Evolutionary conservation across 116 monocot species (phyloP).

Genomic region (Iris pallida): DNA sequence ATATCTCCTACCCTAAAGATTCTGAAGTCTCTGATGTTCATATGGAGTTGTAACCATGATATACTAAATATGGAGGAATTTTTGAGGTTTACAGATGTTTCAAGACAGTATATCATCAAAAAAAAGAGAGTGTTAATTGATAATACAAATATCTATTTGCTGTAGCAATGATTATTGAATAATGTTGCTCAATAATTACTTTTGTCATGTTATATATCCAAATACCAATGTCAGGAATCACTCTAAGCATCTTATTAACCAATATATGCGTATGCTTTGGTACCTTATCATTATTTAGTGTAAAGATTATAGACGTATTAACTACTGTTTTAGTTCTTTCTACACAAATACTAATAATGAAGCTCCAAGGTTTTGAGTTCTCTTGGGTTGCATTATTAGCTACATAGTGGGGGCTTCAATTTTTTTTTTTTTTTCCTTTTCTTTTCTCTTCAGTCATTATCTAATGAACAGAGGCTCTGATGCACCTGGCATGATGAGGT

Average conservation of each 20-base stretch:
- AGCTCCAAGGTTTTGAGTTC: slow-evolving; percentile 4
- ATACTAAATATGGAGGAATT: not conserved
- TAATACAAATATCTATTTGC: too few species aligned
- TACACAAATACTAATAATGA: not conserved
- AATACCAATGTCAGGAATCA: too few species aligned
- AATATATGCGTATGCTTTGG: too few species aligned
- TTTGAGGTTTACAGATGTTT: too few species aligned
- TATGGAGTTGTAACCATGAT: not conserved
- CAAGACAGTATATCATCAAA: too few species aligned
- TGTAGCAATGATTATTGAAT: not conserved
- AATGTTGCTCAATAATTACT: not conserved
- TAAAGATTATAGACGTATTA: not conserved
- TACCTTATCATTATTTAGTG: not conserved
- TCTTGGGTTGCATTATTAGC: not conserved
- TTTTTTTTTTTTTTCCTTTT: not conserved
- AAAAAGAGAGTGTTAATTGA: too few species aligned
- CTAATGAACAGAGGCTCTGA: too few species aligned
- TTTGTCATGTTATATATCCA: not conserved
- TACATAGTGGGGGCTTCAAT: not conserved
- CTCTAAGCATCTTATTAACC: not conserved
- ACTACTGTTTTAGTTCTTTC: not conserved
- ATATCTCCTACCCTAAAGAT: not conserved
- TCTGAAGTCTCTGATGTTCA: not conserved
- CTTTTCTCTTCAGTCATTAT: too few species aligned
- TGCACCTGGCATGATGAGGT: not conserved